Evolutionary conservation across 176 grass and related monocot genomes (phyloP).

Genomic region (Aechmea fasciata): DNA sequence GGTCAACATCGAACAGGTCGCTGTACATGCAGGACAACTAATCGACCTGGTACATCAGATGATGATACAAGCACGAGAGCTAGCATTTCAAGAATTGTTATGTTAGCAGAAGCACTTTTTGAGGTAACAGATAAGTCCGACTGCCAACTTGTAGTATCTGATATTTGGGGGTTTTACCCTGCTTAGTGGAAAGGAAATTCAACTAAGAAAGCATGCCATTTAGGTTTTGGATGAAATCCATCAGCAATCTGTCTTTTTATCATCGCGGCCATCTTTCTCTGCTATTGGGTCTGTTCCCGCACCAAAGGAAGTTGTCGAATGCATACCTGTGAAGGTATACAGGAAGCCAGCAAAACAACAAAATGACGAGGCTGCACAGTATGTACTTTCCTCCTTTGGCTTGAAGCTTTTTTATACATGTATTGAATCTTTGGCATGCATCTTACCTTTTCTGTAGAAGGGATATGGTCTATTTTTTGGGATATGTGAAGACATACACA

Average conservation of each 20-base stretch:
- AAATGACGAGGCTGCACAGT: slow-evolving; percentile 65
- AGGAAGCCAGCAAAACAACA: slow-evolving; percentile 51
- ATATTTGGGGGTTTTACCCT: slow-evolving; percentile 24
- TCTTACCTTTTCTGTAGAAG: not conserved
- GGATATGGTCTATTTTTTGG: not conserved
- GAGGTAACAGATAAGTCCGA: slow-evolving; percentile 44
- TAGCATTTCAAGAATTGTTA: slow-evolving; percentile 97
- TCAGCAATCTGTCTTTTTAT: slow-evolving; percentile 79
- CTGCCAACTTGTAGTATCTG: not conserved
- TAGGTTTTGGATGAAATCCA: slow-evolving; percentile 99
- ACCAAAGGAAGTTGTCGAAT: slow-evolving; percentile 74
- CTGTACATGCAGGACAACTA: slow-evolving; percentile 67
- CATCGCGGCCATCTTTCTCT: slow-evolving; percentile 79
- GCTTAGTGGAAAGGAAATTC: not conserved
- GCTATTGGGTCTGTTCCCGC: slow-evolving; percentile 90
- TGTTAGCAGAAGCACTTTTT: slow-evolving; percentile 93
- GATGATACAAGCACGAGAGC: slow-evolving; percentile 62
- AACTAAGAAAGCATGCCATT: slow-evolving; percentile 14
- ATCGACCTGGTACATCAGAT: slow-evolving; percentile 53
- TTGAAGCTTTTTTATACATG: not conserved
- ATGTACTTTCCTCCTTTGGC: slow-evolving; percentile 23
- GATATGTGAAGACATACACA: no score
- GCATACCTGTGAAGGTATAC: slow-evolving; percentile 75
- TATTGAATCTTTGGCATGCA: not conserved
- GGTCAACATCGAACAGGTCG: slow-evolving; percentile 76